Percentiles rank a stretch among this genome's conserved stretches.
These are phyloP conservation scores for Pestalotiopsis sp. DNA, from an alignment of 2,329 filamentous ascomycete species.

Conservation along the genomic window DNA sequence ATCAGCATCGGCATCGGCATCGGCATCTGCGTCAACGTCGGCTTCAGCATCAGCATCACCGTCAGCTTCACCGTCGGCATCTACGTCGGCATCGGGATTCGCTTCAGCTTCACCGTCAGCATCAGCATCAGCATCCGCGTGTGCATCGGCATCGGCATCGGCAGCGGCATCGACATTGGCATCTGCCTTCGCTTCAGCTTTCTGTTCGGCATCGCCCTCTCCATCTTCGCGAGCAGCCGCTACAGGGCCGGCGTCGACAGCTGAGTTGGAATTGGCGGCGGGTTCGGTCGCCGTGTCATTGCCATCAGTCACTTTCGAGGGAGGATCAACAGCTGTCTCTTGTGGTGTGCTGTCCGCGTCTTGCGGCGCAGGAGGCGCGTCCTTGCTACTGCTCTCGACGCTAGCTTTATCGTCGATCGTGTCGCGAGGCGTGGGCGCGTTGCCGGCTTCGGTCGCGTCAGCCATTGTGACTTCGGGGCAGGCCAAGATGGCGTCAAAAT, in stretches of 20 bases:
- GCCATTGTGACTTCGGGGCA: constrained; percentile 21
- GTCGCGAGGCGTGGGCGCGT: constrained; percentile 52
- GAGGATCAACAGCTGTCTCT: constrained; percentile 8
- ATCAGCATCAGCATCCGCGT: background rate
- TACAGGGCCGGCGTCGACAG: background rate
- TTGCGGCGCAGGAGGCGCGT: constrained; percentile 6
- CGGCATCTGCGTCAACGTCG: background rate
- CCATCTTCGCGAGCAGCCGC: background rate
- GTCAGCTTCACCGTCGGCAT: constrained; percentile 24
- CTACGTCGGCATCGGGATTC: constrained; percentile 32
- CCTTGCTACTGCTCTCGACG: background rate
- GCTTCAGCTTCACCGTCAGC: constrained; percentile 19
- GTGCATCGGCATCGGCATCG: background rate
- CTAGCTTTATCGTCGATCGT: constrained; percentile 49
- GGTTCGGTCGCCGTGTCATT: constrained; percentile 10
- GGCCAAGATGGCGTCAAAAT: background rate
- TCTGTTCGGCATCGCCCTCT: background rate
- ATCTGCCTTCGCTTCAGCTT: constrained; percentile 15
- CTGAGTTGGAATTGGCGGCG: background rate
- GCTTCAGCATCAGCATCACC: constrained; percentile 14
- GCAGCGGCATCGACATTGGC: constrained; percentile 37
- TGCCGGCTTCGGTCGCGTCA: constrained; percentile 35
- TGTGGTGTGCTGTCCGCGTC: constrained; percentile 15
- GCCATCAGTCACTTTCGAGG: constrained; percentile 16
- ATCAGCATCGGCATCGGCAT: constrained; percentile 18